These are phyloP conservation scores for Centrapalus pauciflorus DNA, from an alignment of 129 eudicot genomes.

Conservation along the genomic window DNA sequence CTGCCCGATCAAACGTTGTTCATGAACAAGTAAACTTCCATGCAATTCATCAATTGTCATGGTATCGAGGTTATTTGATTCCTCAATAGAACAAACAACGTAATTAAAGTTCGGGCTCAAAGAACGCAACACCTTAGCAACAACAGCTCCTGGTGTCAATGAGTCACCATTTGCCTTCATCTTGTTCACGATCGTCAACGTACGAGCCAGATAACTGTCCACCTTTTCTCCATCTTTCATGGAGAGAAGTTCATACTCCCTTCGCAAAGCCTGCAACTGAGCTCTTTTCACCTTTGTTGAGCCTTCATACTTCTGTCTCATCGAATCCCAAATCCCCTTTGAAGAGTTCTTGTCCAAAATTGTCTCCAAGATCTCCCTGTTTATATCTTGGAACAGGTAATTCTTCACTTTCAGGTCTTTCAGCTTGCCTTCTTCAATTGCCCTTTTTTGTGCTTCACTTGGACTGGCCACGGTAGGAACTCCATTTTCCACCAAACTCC, in stretches of 20 bases:
- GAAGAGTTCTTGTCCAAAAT: no score
- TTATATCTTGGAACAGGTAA: background rate
- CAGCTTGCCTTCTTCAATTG: background rate
- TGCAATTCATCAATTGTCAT: constrained; percentile 7
- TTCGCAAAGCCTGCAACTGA: background rate
- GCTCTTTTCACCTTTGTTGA: background rate
- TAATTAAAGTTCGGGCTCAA: background rate
- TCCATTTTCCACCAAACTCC: constrained; percentile 5
- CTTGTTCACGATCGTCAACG: background rate
- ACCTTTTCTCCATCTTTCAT: constrained; percentile 3
- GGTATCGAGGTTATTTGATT: background rate
- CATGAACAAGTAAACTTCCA: constrained; percentile 12
- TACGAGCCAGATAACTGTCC: background rate
- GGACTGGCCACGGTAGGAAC: background rate
- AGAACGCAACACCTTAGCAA: background rate
- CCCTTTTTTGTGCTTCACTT: background rate
- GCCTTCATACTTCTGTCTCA: background rate
- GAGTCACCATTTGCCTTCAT: background rate
- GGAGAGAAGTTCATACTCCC: background rate
- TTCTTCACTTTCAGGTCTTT: background rate
- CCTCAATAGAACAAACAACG: no score
- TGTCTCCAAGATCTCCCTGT: no score
- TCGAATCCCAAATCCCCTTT: no score
- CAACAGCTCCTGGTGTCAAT: background rate
- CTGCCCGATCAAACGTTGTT: background rate